phyloP scores from a whole-genome alignment of 306 rosid genomes.

The Leucaena leucocephala region DNA sequence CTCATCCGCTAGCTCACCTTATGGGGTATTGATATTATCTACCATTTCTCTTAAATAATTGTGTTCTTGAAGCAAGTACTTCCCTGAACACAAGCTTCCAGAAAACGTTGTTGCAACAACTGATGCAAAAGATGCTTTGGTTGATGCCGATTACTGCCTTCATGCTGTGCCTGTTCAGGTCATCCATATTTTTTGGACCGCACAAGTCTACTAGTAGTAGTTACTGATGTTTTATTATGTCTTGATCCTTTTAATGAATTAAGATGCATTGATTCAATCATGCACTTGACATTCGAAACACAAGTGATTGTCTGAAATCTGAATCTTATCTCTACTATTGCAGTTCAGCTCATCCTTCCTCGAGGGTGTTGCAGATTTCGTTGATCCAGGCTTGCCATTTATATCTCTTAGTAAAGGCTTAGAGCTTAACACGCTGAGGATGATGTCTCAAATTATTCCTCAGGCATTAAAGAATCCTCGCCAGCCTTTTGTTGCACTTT shows the following conservation, averaged over 20 bases:
- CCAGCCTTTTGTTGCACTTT: conserved; percentile 89
- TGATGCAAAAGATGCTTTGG: conserved; percentile 80
- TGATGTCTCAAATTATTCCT: conserved; percentile 94
- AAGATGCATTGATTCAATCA: conserved; percentile 7
- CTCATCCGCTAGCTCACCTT: conserved; percentile 21
- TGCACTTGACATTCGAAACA: not conserved
- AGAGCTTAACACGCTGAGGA: conserved; percentile 85
- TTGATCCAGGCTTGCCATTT: conserved; percentile 85
- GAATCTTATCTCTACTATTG: conserved; percentile 40
- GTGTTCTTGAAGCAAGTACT: conserved; percentile 66
- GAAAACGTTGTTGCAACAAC: conserved; percentile 83
- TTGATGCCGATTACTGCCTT: conserved; percentile 77
- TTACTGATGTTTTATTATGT: conserved; percentile 5
- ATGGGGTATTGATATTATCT: not conserved
- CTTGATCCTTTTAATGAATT: not conserved
- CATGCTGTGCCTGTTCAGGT: conserved; percentile 99
- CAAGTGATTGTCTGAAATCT: conserved; percentile 13
- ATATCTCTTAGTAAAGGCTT: conserved; percentile 93
- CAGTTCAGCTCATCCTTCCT: conserved; percentile 90
- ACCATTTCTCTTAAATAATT: conserved; percentile 22
- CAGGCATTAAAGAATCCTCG: conserved; percentile 81
- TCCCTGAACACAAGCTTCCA: conserved; percentile 75
- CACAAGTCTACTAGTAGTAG: not conserved
- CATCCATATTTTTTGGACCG: conserved; percentile 8
- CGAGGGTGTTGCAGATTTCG: conserved; percentile 75